These are phyloP conservation scores for Musa acuminata DNA, from an alignment of 176 grass and related monocot genomes.

Conservation along the genomic window DNA sequence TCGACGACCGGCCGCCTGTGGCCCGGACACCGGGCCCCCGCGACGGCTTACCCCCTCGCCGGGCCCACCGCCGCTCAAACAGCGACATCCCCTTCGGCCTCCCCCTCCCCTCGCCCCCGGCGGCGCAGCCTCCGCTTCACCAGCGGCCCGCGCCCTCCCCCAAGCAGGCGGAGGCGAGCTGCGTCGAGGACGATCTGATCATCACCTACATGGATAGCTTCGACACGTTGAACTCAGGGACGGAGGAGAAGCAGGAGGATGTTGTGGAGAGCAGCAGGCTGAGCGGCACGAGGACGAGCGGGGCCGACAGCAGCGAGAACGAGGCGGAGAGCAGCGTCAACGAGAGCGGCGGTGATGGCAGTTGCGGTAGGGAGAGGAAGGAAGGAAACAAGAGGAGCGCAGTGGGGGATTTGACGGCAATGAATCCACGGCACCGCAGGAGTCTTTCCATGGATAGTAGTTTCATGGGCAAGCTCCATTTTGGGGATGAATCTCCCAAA, in stretches of 20 bases:
- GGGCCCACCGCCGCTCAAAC: slow-evolving; percentile 3
- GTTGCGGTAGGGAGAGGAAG: neutral
- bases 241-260: slow-evolving; percentile 44
- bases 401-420: slow-evolving; percentile 9
- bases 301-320: slow-evolving; percentile 59
- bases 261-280: slow-evolving; percentile 11
- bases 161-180: neutral
- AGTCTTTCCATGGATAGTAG: slow-evolving; percentile 85
- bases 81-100: slow-evolving; percentile 10
- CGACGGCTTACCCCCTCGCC: slow-evolving; percentile 8
- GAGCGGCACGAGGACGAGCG: slow-evolving; percentile 11
- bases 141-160: neutral
- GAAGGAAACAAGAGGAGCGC: slow-evolving; percentile 42
- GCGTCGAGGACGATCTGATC: slow-evolving; percentile 6
- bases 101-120: neutral
- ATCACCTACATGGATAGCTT: slow-evolving; percentile 14
- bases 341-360: slow-evolving; percentile 26
- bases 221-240: slow-evolving; percentile 1
- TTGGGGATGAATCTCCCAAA: slow-evolving; percentile 62
- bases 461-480: slow-evolving; percentile 85
- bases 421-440: slow-evolving; percentile 52
- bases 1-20: neutral
- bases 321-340: slow-evolving; percentile 63
- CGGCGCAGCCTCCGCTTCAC: neutral
- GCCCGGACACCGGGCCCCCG: neutral